These are phyloP conservation scores for Leccinum boreale DNA, from an alignment of 768 basidiomycete species.

Conservation along the genomic window DNA sequence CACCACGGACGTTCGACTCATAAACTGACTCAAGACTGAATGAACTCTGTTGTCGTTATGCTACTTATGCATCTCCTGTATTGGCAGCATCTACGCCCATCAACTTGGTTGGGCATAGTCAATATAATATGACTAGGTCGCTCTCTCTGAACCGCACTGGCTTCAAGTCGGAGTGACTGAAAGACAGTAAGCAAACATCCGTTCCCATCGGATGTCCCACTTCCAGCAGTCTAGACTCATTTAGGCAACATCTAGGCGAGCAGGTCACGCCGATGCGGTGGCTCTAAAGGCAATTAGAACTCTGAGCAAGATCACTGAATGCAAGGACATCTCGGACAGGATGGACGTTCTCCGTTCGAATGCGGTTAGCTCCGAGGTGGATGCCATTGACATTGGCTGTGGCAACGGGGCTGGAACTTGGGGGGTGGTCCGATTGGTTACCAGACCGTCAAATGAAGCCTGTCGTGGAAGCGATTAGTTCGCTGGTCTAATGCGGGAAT, in stretches of 20 bases:
- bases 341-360: not conserved
- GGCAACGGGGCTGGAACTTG: slow-evolving; percentile 1
- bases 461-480: not conserved
- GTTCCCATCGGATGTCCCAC: not conserved
- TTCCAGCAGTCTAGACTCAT: not conserved
- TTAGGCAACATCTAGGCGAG: not conserved
- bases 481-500: slow-evolving; percentile 16
- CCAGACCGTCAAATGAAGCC: not conserved
- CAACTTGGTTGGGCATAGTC: not conserved
- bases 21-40: not conserved
- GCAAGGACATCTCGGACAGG: not conserved
- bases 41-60: not conserved
- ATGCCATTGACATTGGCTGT: not conserved
- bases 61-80: not conserved
- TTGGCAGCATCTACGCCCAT: not conserved
- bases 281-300: not conserved
- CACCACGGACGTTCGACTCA: not conserved
- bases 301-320: not conserved
- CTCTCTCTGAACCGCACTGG: not conserved
- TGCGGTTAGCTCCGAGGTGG: slow-evolving; percentile 8
- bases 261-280: not conserved
- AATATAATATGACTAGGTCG: not conserved
- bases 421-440: not conserved
- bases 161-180: not conserved
- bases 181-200: not conserved